These are phyloP conservation scores for Picea sitchensis DNA, from an alignment of 75 land plant species.

Conservation along the genomic window DNA sequence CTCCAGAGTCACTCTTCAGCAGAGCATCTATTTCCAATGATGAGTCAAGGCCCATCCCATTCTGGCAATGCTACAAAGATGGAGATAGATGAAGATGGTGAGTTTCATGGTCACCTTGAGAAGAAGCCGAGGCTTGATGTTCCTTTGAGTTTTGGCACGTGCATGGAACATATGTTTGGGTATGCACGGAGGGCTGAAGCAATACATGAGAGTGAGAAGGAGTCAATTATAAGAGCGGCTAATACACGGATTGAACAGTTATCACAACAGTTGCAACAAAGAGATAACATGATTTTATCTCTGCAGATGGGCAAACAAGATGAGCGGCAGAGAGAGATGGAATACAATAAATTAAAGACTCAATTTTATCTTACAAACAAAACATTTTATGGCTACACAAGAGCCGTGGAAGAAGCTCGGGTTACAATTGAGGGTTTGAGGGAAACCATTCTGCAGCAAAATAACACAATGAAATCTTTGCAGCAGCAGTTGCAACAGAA, in stretches of 20 bases:
- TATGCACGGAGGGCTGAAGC: constrained; percentile 24
- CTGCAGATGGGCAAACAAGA: constrained; percentile 25
- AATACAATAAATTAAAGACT: not conserved
- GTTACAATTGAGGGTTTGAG: not conserved
- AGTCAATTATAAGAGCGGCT: constrained; percentile 1
- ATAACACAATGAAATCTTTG: not conserved
- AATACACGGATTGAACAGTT: constrained; percentile 28
- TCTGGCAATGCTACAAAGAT: constrained; percentile 26
- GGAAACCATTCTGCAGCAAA: not conserved
- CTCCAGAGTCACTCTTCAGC: not conserved
- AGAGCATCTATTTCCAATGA: not conserved
- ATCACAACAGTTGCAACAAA: constrained; percentile 22
- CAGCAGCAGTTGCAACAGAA: not conserved
- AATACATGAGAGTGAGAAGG: constrained; percentile 31
- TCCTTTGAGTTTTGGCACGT: constrained; percentile 21
- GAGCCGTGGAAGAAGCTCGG: constrained; percentile 1
- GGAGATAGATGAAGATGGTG: constrained; percentile 29
- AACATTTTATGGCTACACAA: constrained; percentile 10
- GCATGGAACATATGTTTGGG: constrained; percentile 23
- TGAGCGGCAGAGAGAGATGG: constrained; percentile 25
- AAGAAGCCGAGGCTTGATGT: constrained; percentile 33
- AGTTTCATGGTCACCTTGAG: not conserved
- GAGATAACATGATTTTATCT: constrained; percentile 21
- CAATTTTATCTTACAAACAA: not conserved
- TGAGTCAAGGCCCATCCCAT: constrained; percentile 3